Evolutionary conservation across 208 protist genomes (phyloP), one percentile per base, ranked within the genome.

Genomic region (Leishmania tarentolae): DNA sequence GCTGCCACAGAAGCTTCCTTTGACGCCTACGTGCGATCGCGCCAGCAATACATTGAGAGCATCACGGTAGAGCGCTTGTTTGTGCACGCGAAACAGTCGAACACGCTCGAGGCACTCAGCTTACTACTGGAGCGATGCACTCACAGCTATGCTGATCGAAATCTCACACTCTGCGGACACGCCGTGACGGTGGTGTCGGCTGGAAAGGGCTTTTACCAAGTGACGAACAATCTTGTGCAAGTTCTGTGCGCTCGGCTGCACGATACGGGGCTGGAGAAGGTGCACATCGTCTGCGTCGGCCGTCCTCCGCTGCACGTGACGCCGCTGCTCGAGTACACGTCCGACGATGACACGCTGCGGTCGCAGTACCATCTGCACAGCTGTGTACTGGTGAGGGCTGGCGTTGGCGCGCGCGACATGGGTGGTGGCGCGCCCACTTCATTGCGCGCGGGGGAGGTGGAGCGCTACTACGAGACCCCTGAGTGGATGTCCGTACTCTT

Each of bases 221-320:
- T 88, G 17, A 87, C 85, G 24, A 95, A 94, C 86, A 90, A 87
- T 65, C 76, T 95, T 17, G 83, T 91, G 68, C 92, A 97, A 81
- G 80, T 92, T 53, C 90, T 86, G 52, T 93, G 88, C 59, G 88
- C 87, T 19, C 88, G 89, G 40, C 77, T 97, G 63, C 89, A 95
- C 66, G 92, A 94, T 74, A 82, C 95, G 71, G 94, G 94, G 0
- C 78, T 96, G 66, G 86, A 92, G 65, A 83, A 86, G 65, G 87
- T 95, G 17, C 87, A 94, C 70, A 81, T 97, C 35, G 87, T 96
- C 17, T 96, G 91, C 78, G 86, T 97, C n/a, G 94, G 94, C 42
- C 91, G 91, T 28, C 94, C 94, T 9, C 92, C 94, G 37, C 83
- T 97, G 59, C 94, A 97, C 80, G 81, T 85, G 17, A 93, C 90